Evolutionary conservation across 208 protist genomes (phyloP).

Genomic region (Dictyostelium gargantuum): DNA sequence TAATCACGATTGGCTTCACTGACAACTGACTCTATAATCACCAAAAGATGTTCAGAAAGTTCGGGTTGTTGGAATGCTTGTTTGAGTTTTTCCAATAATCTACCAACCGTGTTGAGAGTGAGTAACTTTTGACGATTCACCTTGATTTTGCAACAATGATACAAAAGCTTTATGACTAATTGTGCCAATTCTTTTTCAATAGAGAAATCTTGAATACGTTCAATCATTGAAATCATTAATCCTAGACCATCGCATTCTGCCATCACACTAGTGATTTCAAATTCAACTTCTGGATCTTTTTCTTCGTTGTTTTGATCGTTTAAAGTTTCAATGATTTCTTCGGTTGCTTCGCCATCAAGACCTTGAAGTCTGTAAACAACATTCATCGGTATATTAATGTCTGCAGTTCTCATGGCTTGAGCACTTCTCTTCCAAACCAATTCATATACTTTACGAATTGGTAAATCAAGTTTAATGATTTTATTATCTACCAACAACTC

Average conservation of each 20-base stretch:
- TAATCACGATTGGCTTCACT: conserved; percentile 45
- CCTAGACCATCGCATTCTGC: conserved; percentile 74
- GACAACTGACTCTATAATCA: conserved; percentile 65
- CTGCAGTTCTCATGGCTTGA: background rate
- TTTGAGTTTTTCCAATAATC: conserved; percentile 40
- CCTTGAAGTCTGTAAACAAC: conserved; percentile 90
- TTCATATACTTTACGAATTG: conserved; percentile 88
- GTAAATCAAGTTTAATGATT: conserved; percentile 89
- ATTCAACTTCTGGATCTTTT: conserved; percentile 80
- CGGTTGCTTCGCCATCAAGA: conserved; percentile 92
- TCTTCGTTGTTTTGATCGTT: conserved; percentile 60
- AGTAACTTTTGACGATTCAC: conserved; percentile 61
- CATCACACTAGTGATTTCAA: conserved; percentile 80
- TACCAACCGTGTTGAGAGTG: background rate
- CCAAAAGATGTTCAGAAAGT: background rate
- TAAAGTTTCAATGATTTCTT: conserved; percentile 86
- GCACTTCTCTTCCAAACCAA: conserved; percentile 82
- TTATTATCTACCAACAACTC: conserved; percentile 88
- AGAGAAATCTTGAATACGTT: conserved; percentile 65
- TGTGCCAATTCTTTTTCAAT: conserved; percentile 56
- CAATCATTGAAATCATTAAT: conserved; percentile 64
- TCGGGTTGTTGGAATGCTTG: conserved; percentile 51
- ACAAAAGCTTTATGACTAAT: conserved; percentile 71
- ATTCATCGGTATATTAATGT: conserved; percentile 82
- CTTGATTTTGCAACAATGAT: conserved; percentile 68